Evolutionary conservation across 106 monocot genomes (phyloP), one percentile per base, ranked within the genome.

Genomic region (Dendrobium catenatum): DNA sequence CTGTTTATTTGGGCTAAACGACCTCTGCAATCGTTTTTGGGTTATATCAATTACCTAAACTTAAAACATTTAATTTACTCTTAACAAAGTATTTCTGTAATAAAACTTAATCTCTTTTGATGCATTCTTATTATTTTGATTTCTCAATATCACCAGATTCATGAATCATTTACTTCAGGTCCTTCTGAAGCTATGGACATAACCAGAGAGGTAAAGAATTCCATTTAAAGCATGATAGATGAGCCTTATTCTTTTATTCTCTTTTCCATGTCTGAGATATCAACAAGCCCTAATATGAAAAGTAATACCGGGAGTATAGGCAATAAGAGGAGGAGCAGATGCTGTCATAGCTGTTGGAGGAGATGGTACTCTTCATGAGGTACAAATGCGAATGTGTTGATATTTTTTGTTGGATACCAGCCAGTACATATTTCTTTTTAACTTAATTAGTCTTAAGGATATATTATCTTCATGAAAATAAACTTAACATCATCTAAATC

Each of bases 341-440:
- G 99, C 95, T 42, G 93, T 99, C 43, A 89, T 99, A 79, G 93
- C 99, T 85, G 99, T 99, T 87, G 99, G 99, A 76, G 99, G 99
- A 79, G 99, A 99, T 89, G 99, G 99, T 61, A 99, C 99, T 58
- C 95, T 99, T 90, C 95, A 99, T 91, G 99, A 99, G 99, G 98
- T 92, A 68, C 42, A 72, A 17, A 67, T 64, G 18, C 78, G 13
- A 46, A 26, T 70, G 2, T 49, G 3, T 76, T 49, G 26, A 76
- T 76, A 49, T 10, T 27, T 11, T 49, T 17, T 47, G 49, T 76
- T 76, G 76, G 49, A 27, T 47, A 8, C 49, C 13, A 29, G 6
- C 41, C 40, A 24, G 3, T 55, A 68, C 40, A 27, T 73, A 55
- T 27, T 48, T 78, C 55, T n/a, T 55, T 43, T 10, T 16, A 33